Evolutionary conservation across 805 yeast genomes (phyloP).

Genomic region (Nakazawaea molendinolei): DNA sequence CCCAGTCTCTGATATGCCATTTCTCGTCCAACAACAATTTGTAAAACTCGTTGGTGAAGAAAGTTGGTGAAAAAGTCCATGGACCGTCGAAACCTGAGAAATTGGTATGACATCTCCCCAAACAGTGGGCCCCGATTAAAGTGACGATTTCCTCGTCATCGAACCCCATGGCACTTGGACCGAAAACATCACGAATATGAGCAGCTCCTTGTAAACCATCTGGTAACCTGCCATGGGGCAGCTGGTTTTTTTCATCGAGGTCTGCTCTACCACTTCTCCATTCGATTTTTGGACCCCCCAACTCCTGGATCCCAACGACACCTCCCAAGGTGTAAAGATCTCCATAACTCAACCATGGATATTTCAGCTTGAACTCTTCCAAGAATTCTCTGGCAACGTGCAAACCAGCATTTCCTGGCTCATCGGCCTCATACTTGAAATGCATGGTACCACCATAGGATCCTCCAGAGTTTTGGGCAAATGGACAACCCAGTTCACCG

Average conservation of each 20-base stretch:
- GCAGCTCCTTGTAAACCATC: constrained; percentile 38
- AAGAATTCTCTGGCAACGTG: constrained; percentile 49
- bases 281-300: constrained; percentile 56
- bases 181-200: constrained; percentile 39
- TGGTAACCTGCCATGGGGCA: constrained; percentile 46
- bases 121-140: constrained; percentile 40
- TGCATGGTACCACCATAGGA: constrained; percentile 53
- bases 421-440: constrained; percentile 41
- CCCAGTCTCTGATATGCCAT: constrained; percentile 57
- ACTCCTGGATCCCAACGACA: constrained; percentile 52
- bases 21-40: constrained; percentile 43
- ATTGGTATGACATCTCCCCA: constrained; percentile 42
- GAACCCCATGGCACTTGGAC: constrained; percentile 35
- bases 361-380: constrained; percentile 45
- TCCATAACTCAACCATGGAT: constrained; percentile 57
- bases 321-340: constrained; percentile 75
- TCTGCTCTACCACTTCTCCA: constrained; percentile 51
- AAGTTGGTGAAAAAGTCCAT: constrained; percentile 79
- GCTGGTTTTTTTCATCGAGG: constrained; percentile 25
- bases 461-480: constrained; percentile 34
- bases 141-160: constrained; percentile 40
- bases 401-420: constrained; percentile 44
- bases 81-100: constrained; percentile 83
- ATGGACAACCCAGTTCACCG: constrained; percentile 11
- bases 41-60: constrained; percentile 70